Conservation (phyloP, 2,329 filamentous ascomycete genomes). For the Aspergillus flavus region DNA sequence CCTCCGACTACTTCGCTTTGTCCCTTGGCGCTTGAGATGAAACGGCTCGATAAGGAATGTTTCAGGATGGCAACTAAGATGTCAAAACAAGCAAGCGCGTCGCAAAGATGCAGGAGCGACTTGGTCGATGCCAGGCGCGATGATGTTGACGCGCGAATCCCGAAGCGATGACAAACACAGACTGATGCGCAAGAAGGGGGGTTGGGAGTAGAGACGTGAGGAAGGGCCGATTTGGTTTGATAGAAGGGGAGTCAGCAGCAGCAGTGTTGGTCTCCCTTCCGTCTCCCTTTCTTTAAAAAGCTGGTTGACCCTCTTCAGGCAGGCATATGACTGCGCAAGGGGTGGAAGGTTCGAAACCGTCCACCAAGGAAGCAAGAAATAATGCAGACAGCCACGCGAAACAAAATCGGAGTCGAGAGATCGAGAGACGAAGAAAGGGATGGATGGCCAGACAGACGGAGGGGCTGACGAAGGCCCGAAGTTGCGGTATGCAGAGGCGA, state of each 20-base stretch:
- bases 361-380: conserved; percentile 16
- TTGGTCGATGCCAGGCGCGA: conserved; percentile 22
- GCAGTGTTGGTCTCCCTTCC: conserved; percentile 25
- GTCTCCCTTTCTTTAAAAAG: conserved; percentile 29
- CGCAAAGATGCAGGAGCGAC: conserved; percentile 27
- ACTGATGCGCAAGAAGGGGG: neutral
- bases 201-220: conserved; percentile 9
- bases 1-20: conserved; percentile 8
- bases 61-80: conserved; percentile 30
- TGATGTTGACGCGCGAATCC: conserved; percentile 20
- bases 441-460: conserved; percentile 16
- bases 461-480: conserved; percentile 23
- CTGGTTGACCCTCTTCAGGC: conserved; percentile 15
- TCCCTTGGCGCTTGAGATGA: conserved; percentile 17
- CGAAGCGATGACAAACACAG: conserved; percentile 12
- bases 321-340: conserved; percentile 24
- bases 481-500: conserved; percentile 30
- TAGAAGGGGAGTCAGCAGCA: conserved; percentile 22
- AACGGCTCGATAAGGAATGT: conserved; percentile 30
- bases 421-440: conserved; percentile 24
- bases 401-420: conserved; percentile 14
- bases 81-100: conserved; percentile 27
- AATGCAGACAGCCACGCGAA: conserved; percentile 27
- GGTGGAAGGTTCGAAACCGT: conserved; percentile 17
- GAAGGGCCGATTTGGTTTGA: conserved; percentile 18